phyloP scores from a whole-genome alignment of 179 eudicot genomes.

The Gypsophila paniculata region DNA sequence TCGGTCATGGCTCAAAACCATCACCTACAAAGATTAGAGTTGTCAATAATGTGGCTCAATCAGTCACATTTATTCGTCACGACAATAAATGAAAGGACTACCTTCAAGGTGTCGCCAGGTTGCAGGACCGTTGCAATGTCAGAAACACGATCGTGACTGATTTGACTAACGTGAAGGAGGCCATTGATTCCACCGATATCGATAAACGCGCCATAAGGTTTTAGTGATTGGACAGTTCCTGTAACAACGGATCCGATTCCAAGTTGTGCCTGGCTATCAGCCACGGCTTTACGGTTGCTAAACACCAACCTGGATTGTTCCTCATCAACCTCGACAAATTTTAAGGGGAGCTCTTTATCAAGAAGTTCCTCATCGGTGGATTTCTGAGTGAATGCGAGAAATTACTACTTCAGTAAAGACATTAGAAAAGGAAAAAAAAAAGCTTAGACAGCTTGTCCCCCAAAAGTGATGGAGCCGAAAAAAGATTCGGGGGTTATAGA shows the following conservation, averaged over 20 bases:
- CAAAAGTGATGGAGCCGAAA: not conserved
- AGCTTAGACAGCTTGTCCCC: not conserved
- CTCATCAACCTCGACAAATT: conserved; percentile 96
- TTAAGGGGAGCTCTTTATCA: conserved; percentile 74
- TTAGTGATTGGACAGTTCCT: conserved; percentile 88
- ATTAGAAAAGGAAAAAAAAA: not conserved
- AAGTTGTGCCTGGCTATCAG: conserved; percentile 93
- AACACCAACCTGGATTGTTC: conserved; percentile 80
- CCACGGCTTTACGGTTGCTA: conserved; percentile 95
- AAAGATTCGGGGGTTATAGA: not conserved
- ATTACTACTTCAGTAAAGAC: not conserved
- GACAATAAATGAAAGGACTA: conserved; percentile 21
- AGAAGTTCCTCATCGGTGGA: conserved; percentile 78
- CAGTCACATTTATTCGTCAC: not conserved
- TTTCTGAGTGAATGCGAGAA: conserved; percentile 42
- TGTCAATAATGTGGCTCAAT: not conserved
- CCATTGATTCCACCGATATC: conserved; percentile 98
- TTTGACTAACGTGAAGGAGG: conserved; percentile 96
- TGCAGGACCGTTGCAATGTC: conserved; percentile 93
- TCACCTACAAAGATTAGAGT: conserved; percentile 51
- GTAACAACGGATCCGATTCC: conserved; percentile 93
- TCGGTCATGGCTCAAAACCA: conserved; percentile 96
- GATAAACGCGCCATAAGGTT: conserved; percentile 98
- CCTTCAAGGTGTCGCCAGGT: conserved; percentile 96
- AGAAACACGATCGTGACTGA: conserved; percentile 91